Evolutionary conservation across 1,139 yeast genomes (phyloP), one percentile per base, ranked within the genome.

Genomic region (Hyphopichia khmerensis): DNA sequence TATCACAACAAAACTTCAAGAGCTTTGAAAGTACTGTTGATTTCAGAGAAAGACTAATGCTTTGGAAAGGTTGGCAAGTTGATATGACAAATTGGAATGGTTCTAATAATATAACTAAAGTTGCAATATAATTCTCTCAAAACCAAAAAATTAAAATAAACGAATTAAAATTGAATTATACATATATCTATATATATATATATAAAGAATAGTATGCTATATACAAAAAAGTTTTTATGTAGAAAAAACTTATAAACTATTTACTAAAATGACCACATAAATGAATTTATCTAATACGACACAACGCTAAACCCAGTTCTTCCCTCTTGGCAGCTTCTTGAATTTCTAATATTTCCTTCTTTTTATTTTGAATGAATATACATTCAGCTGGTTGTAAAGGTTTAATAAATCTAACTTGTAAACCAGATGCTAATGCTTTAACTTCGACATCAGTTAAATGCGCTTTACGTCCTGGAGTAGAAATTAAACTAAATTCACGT

Each of bases 331-430:
- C 87, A 35, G 97, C 97, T 55, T 91, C 96, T 54, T 87, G 89
- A 41, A 86, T 66, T 48, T 88, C 90, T 52, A 87, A 72, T 38
- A 85, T 72, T 39, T 87, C 80, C 7, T 75, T 71, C 13, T 51
- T 48, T n/a, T 72, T 67, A 6, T 75, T 74, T 42, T 69, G 71
- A 33, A 93, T 77, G 53, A 93, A 82, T 51, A 91, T 79, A 47
- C 88, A 77, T 64, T 93, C 99, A 24, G 97, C 96, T 1, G 96
- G 95, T 58, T 86, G 90, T 43, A 89, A 69, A 1, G 97, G 95
- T 55, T 80, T 78, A 48, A 91, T 81, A 53, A 80, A 75, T 67
- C 96, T 78, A 17, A 88, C 85, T 19, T 82, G 77, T 46, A 79
- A 70, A 3, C 99, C 98, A 7, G 84, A 74, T 15, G 96, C 87